These are phyloP conservation scores for Colletotrichum endophyticum DNA, from an alignment of 2,329 filamentous ascomycete genomes.

Conservation along the genomic window DNA sequence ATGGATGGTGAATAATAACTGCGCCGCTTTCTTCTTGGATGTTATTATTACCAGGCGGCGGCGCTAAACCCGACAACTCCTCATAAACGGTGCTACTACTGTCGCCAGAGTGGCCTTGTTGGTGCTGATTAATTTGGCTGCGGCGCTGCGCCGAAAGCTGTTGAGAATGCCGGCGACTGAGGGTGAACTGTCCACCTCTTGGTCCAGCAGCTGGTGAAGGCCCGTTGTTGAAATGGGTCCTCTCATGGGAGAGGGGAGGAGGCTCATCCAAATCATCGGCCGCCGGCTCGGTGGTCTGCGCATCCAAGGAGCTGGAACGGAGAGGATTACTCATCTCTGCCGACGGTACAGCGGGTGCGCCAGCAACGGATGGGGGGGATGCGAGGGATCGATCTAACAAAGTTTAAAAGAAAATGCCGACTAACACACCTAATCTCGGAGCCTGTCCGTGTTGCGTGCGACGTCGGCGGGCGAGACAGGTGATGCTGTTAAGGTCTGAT, in stretches of 20 bases:
- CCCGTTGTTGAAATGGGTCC: not conserved
- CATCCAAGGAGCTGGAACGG: conserved; percentile 8
- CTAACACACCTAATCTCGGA: conserved; percentile 1
- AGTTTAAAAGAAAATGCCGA: conserved; percentile 3
- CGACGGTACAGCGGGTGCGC: not conserved
- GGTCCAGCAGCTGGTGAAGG: not conserved
- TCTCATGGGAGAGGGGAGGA: not conserved
- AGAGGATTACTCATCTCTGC: conserved; percentile 18
- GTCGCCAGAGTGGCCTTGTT: not conserved
- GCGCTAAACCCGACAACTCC: not conserved
- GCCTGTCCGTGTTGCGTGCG: not conserved
- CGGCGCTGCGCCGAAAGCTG: not conserved
- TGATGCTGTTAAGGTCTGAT: not conserved
- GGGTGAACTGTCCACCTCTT: not conserved
- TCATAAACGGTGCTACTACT: not conserved
- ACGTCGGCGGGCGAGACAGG: not conserved
- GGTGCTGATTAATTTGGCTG: not conserved
- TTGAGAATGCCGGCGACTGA: not conserved
- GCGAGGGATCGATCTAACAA: not conserved
- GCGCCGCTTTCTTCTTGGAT: not conserved
- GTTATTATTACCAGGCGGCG: not conserved
- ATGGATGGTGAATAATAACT: not conserved
- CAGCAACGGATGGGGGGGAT: not conserved
- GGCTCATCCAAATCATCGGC: conserved; percentile 1
- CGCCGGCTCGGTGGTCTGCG: not conserved